phyloP scores from a whole-genome alignment of 768 basidiomycete species.

The Mycena rosella region DNA sequence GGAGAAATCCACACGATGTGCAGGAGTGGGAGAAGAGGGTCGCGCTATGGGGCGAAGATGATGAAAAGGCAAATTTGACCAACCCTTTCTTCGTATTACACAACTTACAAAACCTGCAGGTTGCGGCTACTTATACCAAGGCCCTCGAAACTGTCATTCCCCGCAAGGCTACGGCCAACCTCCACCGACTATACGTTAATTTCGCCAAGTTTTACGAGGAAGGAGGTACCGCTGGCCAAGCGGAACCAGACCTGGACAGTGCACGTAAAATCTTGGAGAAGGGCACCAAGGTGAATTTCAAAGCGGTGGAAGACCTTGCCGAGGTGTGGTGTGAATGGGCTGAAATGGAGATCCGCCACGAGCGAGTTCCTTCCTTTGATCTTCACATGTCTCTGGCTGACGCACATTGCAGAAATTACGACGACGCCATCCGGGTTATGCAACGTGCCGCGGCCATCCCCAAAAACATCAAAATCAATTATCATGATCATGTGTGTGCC shows the following conservation, averaged over 20 bases:
- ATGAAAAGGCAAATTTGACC: conserved; percentile 78
- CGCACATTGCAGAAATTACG: conserved; percentile 80
- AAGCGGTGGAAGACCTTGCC: conserved; percentile 95
- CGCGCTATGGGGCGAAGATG: conserved; percentile 92
- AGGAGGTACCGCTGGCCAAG: conserved; percentile 84
- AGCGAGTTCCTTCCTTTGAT: conserved; percentile 66
- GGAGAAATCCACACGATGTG: conserved; percentile 97
- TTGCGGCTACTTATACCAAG: conserved; percentile 92
- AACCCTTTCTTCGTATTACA: conserved; percentile 7
- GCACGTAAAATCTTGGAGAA: conserved; percentile 95
- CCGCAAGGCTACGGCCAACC: conserved; percentile 89
- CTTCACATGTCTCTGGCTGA: conserved; percentile 29
- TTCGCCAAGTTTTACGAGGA: conserved; percentile 99
- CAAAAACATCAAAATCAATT: conserved; percentile 90
- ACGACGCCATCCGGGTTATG: conserved; percentile 96
- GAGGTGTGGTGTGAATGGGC: conserved; percentile 99
- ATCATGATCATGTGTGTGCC: conserved; percentile 89
- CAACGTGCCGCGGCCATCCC: conserved; percentile 94
- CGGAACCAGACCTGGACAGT: conserved; percentile 85
- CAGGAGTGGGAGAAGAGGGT: conserved; percentile 99
- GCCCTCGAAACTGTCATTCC: conserved; percentile 92
- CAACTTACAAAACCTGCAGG: conserved; percentile 56
- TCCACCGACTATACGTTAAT: conserved; percentile 92
- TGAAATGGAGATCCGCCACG: conserved; percentile 96
- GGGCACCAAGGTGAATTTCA: conserved; percentile 92